Conservation (phyloP, 495 filamentous ascomycete genomes). For the Glarea lozoyensis region DNA sequence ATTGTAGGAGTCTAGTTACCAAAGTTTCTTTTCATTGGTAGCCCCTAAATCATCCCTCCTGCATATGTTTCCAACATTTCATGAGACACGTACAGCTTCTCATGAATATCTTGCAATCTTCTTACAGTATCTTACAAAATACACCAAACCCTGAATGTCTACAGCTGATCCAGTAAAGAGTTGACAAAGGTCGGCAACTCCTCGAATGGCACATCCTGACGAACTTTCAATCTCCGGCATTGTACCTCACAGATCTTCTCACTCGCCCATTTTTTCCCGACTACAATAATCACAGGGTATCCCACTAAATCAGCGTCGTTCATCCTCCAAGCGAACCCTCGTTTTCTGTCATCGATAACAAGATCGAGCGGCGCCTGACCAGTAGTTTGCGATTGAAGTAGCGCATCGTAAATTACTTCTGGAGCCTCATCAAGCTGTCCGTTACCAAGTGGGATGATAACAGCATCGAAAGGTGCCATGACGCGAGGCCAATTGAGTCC, state of each 20-base stretch:
- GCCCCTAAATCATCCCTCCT: no score
- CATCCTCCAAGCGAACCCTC: constrained; percentile 70
- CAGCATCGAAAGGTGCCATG: constrained; percentile 78
- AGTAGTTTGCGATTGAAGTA: constrained; percentile 21
- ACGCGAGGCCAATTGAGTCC: constrained; percentile 84
- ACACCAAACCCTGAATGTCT: no score
- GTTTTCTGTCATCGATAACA: constrained; percentile 64
- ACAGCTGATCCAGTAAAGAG: constrained; percentile 6
- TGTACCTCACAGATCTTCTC: constrained; percentile 64
- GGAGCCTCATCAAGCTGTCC: constrained; percentile 44
- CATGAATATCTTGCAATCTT: no score
- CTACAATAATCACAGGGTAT: constrained; percentile 71
- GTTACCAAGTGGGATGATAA: constrained; percentile 46
- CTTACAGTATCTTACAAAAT: no score
- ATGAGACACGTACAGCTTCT: no score
- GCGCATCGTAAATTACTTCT: constrained; percentile 46
- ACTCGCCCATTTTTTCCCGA: constrained; percentile 67
- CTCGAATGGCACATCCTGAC: constrained; percentile 37
- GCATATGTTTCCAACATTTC: no score
- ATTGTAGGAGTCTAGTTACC: no score
- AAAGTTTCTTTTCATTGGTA: no score
- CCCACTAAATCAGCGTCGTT: constrained; percentile 83
- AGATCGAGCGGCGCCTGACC: constrained; percentile 38
- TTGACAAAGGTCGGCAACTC: constrained; percentile 16
- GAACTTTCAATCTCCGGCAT: constrained; percentile 50